A percentile compares a stretch with the other conserved stretches of the same genome.
phyloP scores from a whole-genome alignment of 306 rosid species.

The Acmispon strigosus region DNA sequence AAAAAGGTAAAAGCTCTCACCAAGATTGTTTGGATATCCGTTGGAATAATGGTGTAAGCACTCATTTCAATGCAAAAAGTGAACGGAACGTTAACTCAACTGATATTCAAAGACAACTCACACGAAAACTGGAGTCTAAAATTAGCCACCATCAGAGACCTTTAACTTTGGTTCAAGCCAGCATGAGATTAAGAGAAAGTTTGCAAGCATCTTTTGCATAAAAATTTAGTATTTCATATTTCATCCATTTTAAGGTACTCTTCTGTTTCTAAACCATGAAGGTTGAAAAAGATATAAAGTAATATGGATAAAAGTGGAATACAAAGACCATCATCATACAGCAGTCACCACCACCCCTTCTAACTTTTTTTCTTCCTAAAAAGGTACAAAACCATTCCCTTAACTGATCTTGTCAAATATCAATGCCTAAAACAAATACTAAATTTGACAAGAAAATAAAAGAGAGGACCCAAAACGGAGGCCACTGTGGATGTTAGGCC shows the following conservation, averaged over 20 bases:
- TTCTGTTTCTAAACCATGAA: neutral
- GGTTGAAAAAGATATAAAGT: conserved; percentile 10
- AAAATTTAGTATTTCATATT: neutral
- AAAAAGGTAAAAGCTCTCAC: too few relatives aligned
- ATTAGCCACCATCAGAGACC: too few relatives aligned
- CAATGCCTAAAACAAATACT: neutral
- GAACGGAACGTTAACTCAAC: too few relatives aligned
- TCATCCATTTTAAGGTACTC: conserved; percentile 6
- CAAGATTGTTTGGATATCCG: too few relatives aligned
- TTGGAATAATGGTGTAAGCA: too few relatives aligned
- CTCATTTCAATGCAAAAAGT: too few relatives aligned
- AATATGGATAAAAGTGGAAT: conserved; percentile 4
- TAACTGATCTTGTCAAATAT: conserved; percentile 6
- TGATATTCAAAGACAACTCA: too few relatives aligned
- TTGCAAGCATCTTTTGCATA: neutral
- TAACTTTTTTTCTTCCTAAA: neutral
- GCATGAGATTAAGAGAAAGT: neutral
- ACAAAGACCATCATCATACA: neutral
- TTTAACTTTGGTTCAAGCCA: too few relatives aligned
- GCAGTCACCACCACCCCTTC: neutral
- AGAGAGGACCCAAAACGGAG: neutral
- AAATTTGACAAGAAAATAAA: conserved; percentile 6
- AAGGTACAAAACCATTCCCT: neutral
- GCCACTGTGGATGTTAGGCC: conserved; percentile 1
- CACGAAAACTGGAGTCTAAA: too few relatives aligned